phyloP scores from a whole-genome alignment of 1,284 basidiomycete genomes.

The Pseudozyma sp. region DNA sequence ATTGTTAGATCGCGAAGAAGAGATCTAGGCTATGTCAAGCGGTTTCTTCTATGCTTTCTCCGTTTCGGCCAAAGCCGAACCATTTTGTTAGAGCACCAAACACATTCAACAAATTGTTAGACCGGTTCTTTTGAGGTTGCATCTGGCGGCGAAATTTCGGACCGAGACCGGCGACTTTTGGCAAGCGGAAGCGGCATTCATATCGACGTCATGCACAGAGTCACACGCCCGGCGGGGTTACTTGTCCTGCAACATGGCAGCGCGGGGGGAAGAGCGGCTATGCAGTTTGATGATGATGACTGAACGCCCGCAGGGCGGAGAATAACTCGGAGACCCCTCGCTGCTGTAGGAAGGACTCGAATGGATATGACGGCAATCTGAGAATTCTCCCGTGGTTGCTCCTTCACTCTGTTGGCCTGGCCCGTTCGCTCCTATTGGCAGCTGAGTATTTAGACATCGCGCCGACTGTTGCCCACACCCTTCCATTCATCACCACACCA shows the following conservation, averaged over 20 bases:
- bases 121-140: neutral
- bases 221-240: no score
- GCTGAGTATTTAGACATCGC: neutral
- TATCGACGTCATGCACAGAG: neutral
- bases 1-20: no score
- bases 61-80: no score
- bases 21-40: neutral
- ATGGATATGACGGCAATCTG: no score
- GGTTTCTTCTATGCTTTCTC: neutral
- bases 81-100: no score
- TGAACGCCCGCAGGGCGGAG: no score
- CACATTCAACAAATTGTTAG: neutral
- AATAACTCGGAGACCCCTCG: no score
- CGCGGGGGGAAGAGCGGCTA: no score
- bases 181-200: neutral
- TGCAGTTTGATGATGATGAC: neutral
- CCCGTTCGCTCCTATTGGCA: neutral
- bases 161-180: conserved; percentile 15
- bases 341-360: no score
- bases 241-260: no score
- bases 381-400: neutral
- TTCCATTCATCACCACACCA: no score
- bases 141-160: conserved; percentile 1
- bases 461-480: neutral
- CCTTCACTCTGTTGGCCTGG: neutral